Percentiles rank a stretch among this genome's conserved stretches.
phyloP scores from a whole-genome alignment of 805 yeast species.

The Middelhovenomyces tepae region DNA sequence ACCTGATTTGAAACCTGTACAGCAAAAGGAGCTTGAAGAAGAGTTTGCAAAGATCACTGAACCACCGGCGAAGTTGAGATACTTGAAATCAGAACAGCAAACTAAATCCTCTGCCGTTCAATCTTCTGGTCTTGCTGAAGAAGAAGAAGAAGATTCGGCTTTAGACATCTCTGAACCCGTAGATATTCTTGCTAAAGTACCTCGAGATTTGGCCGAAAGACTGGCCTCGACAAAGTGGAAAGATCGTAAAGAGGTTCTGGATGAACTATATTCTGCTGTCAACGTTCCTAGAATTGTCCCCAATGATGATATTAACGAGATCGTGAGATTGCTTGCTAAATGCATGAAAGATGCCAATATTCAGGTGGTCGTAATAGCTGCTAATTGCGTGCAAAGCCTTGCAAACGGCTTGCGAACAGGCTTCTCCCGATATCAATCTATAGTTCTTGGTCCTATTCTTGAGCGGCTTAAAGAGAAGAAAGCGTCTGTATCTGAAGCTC shows the following conservation, averaged over 20 bases:
- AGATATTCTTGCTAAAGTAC: conserved; percentile 51
- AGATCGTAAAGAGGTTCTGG: conserved; percentile 79
- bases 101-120: conserved; percentile 26
- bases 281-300: conserved; percentile 44
- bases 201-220: conserved; percentile 47
- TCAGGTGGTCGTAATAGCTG: conserved; percentile 74
- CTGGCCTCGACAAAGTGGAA: conserved; percentile 74
- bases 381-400: conserved; percentile 51
- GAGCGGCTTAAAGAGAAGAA: conserved; percentile 89
- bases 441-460: conserved; percentile 52
- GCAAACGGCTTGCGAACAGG: conserved; percentile 55
- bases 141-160: conserved; percentile 44
- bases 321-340: conserved; percentile 57
- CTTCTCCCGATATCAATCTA: conserved; percentile 46
- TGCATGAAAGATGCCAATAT: conserved; percentile 83
- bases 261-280: conserved; percentile 38
- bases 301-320: conserved; percentile 51
- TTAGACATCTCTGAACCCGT: conserved; percentile 64
- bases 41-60: conserved; percentile 47
- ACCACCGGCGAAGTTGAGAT: conserved; percentile 41
- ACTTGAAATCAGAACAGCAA: conserved; percentile 45
- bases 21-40: conserved; percentile 71
- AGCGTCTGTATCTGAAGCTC: conserved; percentile 61
- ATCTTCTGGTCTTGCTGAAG: conserved; percentile 17
- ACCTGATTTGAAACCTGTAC: conserved; percentile 78